Evolutionary conservation across 2,329 filamentous ascomycete species (phyloP).

Genomic region (Diplocarpon rosae): DNA sequence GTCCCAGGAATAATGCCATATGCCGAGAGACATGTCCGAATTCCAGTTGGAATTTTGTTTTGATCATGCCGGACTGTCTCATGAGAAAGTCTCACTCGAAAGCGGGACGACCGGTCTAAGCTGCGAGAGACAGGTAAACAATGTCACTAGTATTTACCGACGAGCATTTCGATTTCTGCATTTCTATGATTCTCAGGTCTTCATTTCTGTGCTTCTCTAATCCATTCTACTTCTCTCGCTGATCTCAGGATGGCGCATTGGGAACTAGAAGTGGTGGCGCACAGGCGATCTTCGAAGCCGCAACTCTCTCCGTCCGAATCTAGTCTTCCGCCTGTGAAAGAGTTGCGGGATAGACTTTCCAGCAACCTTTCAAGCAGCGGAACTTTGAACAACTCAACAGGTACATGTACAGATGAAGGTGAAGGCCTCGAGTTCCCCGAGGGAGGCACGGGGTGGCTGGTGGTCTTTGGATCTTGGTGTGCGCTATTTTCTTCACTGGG

Average conservation of each 20-base stretch:
- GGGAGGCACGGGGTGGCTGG: conserved; percentile 1
- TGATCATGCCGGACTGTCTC: conserved; percentile 2
- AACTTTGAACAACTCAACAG: not conserved
- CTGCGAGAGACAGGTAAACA: too few species aligned
- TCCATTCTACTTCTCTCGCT: too few species aligned
- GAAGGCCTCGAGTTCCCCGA: not conserved
- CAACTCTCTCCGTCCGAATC: not conserved
- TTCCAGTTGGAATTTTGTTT: not conserved
- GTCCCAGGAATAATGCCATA: too few species aligned
- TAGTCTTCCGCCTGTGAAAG: not conserved
- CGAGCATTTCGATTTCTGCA: too few species aligned
- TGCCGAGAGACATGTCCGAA: too few species aligned
- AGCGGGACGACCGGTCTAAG: not conserved
- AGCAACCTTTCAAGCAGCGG: not conserved
- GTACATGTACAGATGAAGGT: not conserved
- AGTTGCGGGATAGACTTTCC: not conserved
- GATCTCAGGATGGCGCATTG: too few species aligned
- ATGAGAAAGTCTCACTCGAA: not conserved
- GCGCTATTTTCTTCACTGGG: not conserved
- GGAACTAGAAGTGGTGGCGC: not conserved
- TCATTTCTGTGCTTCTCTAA: too few species aligned
- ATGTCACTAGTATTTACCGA: too few species aligned
- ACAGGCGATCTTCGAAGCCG: not conserved
- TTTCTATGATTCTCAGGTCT: too few species aligned
- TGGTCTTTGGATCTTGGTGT: conserved; percentile 1